Base-by-base conservation (phyloP, 2,329 filamentous ascomycete genomes). In the Trichophyton simii region DNA sequence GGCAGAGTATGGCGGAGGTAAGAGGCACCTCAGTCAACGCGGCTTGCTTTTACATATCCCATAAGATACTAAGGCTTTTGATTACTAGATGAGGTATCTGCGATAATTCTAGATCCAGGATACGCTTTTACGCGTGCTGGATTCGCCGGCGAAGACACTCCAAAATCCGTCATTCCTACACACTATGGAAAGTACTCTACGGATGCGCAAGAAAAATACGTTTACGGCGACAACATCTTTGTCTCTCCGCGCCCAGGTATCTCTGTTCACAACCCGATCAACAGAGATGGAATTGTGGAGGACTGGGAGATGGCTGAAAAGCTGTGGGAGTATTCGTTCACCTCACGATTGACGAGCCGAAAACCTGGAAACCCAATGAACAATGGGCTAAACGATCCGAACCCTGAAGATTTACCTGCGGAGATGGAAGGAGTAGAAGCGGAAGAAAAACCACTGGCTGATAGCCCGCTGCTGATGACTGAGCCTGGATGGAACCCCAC, bases 101-200 rank as follows among this genome's bases (percentile, higher is more conserved):
- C 95, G 59, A 88, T 99, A 68, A 89, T 99, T 42, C 89, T 99
- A 71, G 94, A 99, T 72, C 89, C 94, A 2, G 94, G 95, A 64
- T 96, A 91, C 78, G 89, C 88, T 71, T 87, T 85, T 67, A 91
- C 89, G 46, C 91, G 95, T 76, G 94, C 91, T 63, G 94, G 94
- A 62, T 99, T 97, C 71, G 95, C 95, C 11, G 94, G 95, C 71
- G 95, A 99, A 82, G 94, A 99, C 77, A 87, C 91, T 0, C 94
- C 94, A 68, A 97, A 97, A 79, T 91, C 89, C 34, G 86, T 97
- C 62, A 82, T 95, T 62, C 91, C 92, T 31, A 94, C 91, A 52
- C 90, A 88, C 77, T 99, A 99, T 77, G 91, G 88, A 64, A 79
- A 80, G 73, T 76, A 77, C 65, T 77, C 77, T 61, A 76, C 74